Conservation (phyloP, 441 rosid genomes). For the Euphorbia celastroides region DNA sequence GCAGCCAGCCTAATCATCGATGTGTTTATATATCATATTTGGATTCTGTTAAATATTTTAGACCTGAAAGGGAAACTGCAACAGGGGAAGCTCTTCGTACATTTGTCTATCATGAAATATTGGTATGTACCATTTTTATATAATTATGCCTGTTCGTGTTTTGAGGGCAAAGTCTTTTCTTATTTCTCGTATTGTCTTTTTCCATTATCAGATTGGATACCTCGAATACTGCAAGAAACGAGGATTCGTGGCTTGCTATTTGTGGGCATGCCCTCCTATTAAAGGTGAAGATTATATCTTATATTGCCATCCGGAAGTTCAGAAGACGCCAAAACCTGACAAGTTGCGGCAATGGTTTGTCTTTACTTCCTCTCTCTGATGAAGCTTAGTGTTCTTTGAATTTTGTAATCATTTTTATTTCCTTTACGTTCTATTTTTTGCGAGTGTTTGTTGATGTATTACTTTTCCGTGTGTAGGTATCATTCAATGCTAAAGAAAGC, state of each 20-base stretch:
- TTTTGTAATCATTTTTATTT: neutral
- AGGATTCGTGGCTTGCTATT: conserved; percentile 62
- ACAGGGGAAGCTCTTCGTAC: conserved; percentile 64
- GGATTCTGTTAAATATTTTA: conserved; percentile 69
- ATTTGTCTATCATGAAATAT: conserved; percentile 68
- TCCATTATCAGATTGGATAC: conserved; percentile 55
- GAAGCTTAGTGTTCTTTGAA: neutral
- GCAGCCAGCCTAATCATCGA: conserved; percentile 63
- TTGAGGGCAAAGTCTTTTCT: neutral
- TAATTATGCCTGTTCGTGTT: neutral
- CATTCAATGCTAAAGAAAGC: conserved; percentile 54
- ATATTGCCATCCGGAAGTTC: conserved; percentile 70
- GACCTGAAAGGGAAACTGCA: conserved; percentile 45
- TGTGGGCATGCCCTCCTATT: conserved; percentile 87
- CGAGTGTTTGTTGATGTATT: conserved; percentile 10
- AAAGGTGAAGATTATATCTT: conserved; percentile 76
- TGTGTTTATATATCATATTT: conserved; percentile 55
- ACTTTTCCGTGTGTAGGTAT: conserved; percentile 43
- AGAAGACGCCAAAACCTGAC: conserved; percentile 67
- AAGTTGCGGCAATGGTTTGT: conserved; percentile 71
- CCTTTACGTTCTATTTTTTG: conserved; percentile 1
- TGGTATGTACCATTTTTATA: conserved; percentile 29
- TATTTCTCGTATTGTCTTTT: conserved; percentile 1
- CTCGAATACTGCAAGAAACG: conserved; percentile 72
- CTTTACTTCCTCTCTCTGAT: conserved; percentile 15